Evolutionary conservation across 2,329 filamentous ascomycete species (phyloP), one percentile per base, ranked within the genome.

Genomic region (Alternaria rosae): DNA sequence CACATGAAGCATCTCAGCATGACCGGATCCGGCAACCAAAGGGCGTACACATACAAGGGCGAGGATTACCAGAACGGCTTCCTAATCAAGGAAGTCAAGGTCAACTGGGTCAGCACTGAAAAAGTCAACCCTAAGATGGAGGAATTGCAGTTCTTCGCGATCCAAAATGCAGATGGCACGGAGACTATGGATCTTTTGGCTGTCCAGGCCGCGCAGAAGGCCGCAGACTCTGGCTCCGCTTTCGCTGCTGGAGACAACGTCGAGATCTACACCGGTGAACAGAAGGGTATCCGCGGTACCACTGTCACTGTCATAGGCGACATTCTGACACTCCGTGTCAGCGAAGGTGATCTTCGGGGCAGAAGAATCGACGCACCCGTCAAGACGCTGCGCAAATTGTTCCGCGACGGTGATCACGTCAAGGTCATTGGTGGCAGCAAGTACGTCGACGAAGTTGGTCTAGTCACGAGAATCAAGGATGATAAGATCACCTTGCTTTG

Each of bases 401-500:
- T 99, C 86, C 89, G 87, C 68, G 87, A 94, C 65, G 95, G 95
- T 84, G 95, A 99, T 74, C 95, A 99, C 76, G 95, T 99, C 83
- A 98, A 98, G 83, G 95, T 99, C 70, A 97, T 97, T 76, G 94
- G 95, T 57, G 94, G 94, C 41, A 97, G 94, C 82, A 91, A 93
- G 71, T 98, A 94, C 79, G 89, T 92, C 57, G 95, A 97, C 71
- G 95, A 99, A 81, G 91, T 98, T 45, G 95, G 95, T 80, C 97
- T 97, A 88, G 94, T 99, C 54, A 93, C 98, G 68, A 92, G 93
- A 78, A 95, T 97, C 69, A 91, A 89, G 51, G 93, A 97, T 62
- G 95, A 99, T 77, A 90, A 92, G 41, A 93, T 99, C 60, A 98
- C 95, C 1, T 84, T 99, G 67, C 84, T 99, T 68, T 97, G 92